Evolutionary conservation across 2,329 filamentous ascomycete genomes (phyloP).

Genomic region (Tolypocladium ovalisporum): DNA sequence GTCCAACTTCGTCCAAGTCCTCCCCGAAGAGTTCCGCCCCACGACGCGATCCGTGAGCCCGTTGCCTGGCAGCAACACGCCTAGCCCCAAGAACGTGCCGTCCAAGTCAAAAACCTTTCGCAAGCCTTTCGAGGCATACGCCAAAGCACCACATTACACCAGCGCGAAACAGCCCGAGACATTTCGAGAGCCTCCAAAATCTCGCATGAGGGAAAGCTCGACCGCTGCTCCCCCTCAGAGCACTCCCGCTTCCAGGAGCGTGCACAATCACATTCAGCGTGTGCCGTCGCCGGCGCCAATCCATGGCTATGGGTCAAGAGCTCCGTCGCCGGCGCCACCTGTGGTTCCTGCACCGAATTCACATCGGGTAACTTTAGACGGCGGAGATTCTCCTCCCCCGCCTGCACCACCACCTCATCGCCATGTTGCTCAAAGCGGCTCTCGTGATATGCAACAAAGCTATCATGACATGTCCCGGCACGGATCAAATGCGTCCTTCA

Average conservation of each 20-base stretch:
- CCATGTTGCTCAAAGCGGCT: conserved; percentile 35
- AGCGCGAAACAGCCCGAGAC: conserved; percentile 50
- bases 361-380: conserved; percentile 15
- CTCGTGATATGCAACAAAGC: conserved; percentile 3
- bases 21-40: conserved; percentile 77
- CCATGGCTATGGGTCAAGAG: conserved; percentile 19
- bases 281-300: conserved; percentile 11
- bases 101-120: conserved; percentile 54
- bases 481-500: conserved; percentile 26
- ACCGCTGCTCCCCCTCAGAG: conserved; percentile 16
- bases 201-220: conserved; percentile 10
- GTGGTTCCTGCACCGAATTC: conserved; percentile 12
- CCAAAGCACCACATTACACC: conserved; percentile 55
- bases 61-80: conserved; percentile 43
- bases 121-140: conserved; percentile 57
- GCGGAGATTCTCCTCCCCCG: conserved; percentile 57
- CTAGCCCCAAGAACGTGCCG: conserved; percentile 41
- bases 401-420: conserved; percentile 78
- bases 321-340: conserved; percentile 14
- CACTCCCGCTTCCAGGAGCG: conserved; percentile 15
- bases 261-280: conserved; percentile 8
- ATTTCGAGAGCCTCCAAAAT: conserved; percentile 33
- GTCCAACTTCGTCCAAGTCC: conserved; percentile 90
- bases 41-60: conserved; percentile 51
- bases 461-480: conserved; percentile 15